These are phyloP conservation scores for Termitomyces bulborhizus DNA, from an alignment of 768 basidiomycete species.

Conservation along the genomic window DNA sequence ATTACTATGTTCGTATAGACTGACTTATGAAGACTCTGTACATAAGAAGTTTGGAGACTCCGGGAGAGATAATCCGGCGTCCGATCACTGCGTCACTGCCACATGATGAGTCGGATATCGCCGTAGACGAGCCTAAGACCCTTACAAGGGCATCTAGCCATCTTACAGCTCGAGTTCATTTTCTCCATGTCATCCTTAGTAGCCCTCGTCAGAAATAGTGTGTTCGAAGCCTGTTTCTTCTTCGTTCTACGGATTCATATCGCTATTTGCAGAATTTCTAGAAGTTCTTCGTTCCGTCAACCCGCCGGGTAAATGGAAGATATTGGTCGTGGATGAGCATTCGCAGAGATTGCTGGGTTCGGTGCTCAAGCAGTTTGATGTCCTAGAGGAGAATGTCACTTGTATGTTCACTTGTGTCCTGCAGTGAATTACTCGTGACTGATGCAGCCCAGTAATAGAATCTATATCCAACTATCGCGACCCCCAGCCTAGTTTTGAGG, in stretches of 20 bases:
- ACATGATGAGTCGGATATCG: conserved; percentile 14
- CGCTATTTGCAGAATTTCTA: conserved; percentile 59
- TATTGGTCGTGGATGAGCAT: conserved; percentile 92
- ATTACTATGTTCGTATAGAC: conserved; percentile 9
- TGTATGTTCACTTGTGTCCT: conserved; percentile 48
- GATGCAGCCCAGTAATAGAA: conserved; percentile 71
- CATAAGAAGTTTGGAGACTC: conserved; percentile 1
- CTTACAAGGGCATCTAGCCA: background rate
- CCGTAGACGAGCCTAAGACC: conserved; percentile 10
- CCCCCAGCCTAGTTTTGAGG: conserved; percentile 82
- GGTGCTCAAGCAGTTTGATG: conserved; percentile 90
- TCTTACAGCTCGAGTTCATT: background rate
- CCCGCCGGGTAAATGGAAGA: conserved; percentile 91
- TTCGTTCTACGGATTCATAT: background rate
- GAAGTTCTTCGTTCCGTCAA: conserved; percentile 84
- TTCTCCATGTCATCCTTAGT: conserved; percentile 34
- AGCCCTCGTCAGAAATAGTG: conserved; percentile 37
- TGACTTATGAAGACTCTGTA: conserved; percentile 9
- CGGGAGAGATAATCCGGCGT: background rate
- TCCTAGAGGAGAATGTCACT: conserved; percentile 93
- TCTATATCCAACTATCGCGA: conserved; percentile 78
- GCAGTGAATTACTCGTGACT: background rate
- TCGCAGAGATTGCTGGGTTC: conserved; percentile 78
- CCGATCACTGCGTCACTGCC: background rate
- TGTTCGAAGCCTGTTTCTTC: conserved; percentile 10